phyloP scores from a whole-genome alignment of 805 yeast genomes.

The Babjeviella inositovora region DNA sequence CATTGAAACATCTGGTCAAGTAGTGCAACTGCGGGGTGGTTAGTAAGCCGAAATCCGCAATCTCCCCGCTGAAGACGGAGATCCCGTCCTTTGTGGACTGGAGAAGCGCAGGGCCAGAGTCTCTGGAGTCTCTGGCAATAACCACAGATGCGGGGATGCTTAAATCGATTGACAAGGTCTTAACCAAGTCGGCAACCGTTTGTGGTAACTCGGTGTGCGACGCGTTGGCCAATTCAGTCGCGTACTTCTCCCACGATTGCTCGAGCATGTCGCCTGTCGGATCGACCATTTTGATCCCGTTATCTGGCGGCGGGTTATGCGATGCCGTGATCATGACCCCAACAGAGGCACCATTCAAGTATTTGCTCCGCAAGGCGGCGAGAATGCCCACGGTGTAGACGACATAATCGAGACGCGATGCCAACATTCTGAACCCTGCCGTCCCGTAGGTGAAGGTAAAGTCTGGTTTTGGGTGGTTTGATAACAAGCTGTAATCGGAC shows the following conservation, averaged over 20 bases:
- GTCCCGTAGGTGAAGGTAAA: slow-evolving; percentile 67
- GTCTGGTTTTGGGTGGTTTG: slow-evolving; percentile 27
- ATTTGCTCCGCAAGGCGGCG: slow-evolving; percentile 72
- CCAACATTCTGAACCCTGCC: slow-evolving; percentile 84
- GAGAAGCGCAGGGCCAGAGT: slow-evolving; percentile 55
- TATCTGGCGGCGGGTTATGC: slow-evolving; percentile 84
- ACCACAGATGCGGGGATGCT: slow-evolving; percentile 26
- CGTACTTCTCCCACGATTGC: slow-evolving; percentile 69
- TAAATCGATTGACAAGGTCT: slow-evolving; percentile 27
- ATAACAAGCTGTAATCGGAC: too few relatives aligned
- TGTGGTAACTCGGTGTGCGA: slow-evolving; percentile 24
- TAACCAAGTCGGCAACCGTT: slow-evolving; percentile 19
- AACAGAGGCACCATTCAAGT: slow-evolving; percentile 46
- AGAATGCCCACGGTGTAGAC: slow-evolving; percentile 72
- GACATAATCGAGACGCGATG: slow-evolving; percentile 58
- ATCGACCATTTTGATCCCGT: slow-evolving; percentile 88
- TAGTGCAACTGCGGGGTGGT: slow-evolving; percentile 96
- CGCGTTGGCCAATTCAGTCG: slow-evolving; percentile 70
- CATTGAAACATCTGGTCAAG: slow-evolving; percentile 60
- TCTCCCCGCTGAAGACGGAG: slow-evolving; percentile 24
- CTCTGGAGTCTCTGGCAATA: slow-evolving; percentile 82
- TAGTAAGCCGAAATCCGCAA: slow-evolving; percentile 45
- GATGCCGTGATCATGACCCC: slow-evolving; percentile 98
- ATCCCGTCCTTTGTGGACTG: slow-evolving; percentile 48
- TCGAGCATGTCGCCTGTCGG: slow-evolving; percentile 86